Base-by-base conservation (phyloP, 2,329 filamentous ascomycete genomes). In the Hirsutella rhossiliensis region DNA sequence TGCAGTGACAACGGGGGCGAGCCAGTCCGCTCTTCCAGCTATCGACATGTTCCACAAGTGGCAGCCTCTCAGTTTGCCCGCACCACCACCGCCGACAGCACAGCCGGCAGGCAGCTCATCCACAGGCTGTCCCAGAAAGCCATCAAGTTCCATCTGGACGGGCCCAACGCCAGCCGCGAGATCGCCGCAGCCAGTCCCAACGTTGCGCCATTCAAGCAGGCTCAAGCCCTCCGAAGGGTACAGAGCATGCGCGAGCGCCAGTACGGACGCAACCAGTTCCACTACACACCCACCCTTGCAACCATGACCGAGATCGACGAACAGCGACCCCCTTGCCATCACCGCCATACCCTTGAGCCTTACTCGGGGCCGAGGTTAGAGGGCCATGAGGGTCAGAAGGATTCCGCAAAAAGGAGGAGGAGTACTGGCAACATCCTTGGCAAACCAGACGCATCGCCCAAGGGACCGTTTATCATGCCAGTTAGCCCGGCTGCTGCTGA, bases 11-110 rank as follows among this genome's bases (percentile, higher is more conserved):
- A 48, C 40, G 47, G 55, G 40, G 50, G 52, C 15, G 43, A 45
- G 11, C 38, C 37, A 19, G 38, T 20, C 15, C 27, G 20, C n/a
- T 42, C 40, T 17, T 20, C 41, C 13, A 39, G 31, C 17, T 71
- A 76, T 49, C 71, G 63, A 31, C 71, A 79, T 50, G 58, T 77
- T 2, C 76, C 76, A 13, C 64, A 66, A 43, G 65, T 72, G 31
- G 76, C 76, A 0, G 75, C 75, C 1, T 54, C 66, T 12, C 73
- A 78, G 45, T 80, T 79, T 52, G 61, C 68, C 11, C 61, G 66
- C 38, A 79, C 76, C 0, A 69, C 75, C 0, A 75, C 72, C 2
- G 61, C 66, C 15, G 66, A 67, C 18, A 52, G 54, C 36, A 59
- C 62, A 54, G 58, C 59, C 23, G 57, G 67, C 28, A 62, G 56